Evolutionary conservation across 305 asterid species (phyloP), one percentile per base, ranked within the genome.

Genomic region (Fraxinus sp.): DNA sequence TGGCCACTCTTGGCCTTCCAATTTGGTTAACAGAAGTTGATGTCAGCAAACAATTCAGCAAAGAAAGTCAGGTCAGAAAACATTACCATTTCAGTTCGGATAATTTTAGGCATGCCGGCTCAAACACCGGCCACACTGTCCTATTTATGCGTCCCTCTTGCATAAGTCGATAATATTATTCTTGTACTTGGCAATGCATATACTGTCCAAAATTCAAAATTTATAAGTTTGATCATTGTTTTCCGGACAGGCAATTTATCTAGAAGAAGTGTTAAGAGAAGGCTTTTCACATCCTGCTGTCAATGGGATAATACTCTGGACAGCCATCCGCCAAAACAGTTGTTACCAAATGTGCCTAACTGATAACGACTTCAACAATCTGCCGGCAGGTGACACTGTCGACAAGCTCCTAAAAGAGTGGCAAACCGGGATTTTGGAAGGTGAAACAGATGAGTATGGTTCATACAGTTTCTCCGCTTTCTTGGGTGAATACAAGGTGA

Each of bases 11-110:
- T 0, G 90, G 90, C 20, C 91, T 92, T 9, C 97, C 98, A 2
- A 92, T 94, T 62, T 94, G 98, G 97, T 88, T 93, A 10, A 94
- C 98, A 1, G 98, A 94, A 86, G 93, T 94, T 32, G 98, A 94
- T 81, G 89, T 93, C 37, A 91, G 91, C 85, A 83, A 77, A 44
- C 71, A 81, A 4, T 80, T 90, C 85, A 78, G 85, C 87, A 83
- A 87, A 68, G 87, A 89, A 62, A 85, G 81, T 16, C 98, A 94
- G 90, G 97, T 90, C 33, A 85, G 82, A 77, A 26, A 24, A 10
- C 36, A 20, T n/a, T 35, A 24, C 11, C 36, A 22, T 59, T 18
- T 59, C 22, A 52, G 11, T 20, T 7, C 28, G 13, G 68, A 57
- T 18, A 57, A 57, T 18, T 59, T 59, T 57, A 59, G 71, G 71